phyloP scores from a whole-genome alignment of 805 yeast genomes.

The Peterozyma toletana region DNA sequence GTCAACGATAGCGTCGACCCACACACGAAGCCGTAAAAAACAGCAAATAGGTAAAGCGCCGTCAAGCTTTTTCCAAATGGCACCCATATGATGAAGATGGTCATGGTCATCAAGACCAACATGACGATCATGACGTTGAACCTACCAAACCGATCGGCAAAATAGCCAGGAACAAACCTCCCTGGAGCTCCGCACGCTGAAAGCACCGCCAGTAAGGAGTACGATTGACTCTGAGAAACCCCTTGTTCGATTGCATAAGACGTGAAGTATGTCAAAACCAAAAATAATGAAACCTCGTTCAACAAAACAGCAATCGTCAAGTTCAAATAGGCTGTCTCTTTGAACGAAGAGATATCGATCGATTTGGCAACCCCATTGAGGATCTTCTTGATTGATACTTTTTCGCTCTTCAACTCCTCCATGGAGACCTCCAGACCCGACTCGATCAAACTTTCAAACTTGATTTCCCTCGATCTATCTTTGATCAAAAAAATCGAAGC shows the following conservation, averaged over 20 bases:
- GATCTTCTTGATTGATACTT: conserved; percentile 4
- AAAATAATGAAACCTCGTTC: conserved; percentile 39
- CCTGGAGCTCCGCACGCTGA: conserved; percentile 36
- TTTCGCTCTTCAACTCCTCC: neutral
- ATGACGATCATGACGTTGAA: conserved; percentile 42
- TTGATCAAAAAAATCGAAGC: conserved; percentile 28
- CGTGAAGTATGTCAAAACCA: conserved; percentile 41
- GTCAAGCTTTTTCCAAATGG: conserved; percentile 45
- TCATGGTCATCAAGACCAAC: conserved; percentile 29
- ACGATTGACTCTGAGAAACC: conserved; percentile 32
- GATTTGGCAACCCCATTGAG: conserved; percentile 18
- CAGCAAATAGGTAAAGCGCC: conserved; percentile 44
- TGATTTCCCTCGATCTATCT: conserved; percentile 29
- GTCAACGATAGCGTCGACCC: conserved; percentile 59
- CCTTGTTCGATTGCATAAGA: conserved; percentile 47
- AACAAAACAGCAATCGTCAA: conserved; percentile 36
- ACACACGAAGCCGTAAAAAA: conserved; percentile 48
- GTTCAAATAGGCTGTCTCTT: conserved; percentile 32
- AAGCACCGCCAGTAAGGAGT: conserved; percentile 37
- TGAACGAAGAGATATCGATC: conserved; percentile 30
- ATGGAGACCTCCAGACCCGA: conserved; percentile 4
- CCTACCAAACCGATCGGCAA: conserved; percentile 34
- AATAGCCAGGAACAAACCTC: conserved; percentile 24
- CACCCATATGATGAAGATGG: conserved; percentile 52
- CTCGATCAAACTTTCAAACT: conserved; percentile 14